Conservation (phyloP, 495 filamentous ascomycete genomes). For the Lasiosphaeria miniovina region DNA sequence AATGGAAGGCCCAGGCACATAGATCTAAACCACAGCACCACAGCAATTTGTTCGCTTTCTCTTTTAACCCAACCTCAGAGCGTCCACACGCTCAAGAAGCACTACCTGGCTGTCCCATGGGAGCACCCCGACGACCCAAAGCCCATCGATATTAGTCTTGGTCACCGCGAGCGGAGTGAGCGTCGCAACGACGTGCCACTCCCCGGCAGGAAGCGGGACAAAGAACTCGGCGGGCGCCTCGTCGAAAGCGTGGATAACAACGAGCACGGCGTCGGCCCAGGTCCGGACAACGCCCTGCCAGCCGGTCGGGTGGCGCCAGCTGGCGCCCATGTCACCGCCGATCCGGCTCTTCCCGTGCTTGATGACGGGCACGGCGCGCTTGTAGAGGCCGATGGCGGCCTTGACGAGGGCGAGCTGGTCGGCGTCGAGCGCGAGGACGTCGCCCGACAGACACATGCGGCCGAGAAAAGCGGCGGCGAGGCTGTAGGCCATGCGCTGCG, state of each 20-base stretch:
- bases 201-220: conserved; percentile 3
- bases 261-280: background rate
- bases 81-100: no score
- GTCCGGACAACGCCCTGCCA: conserved; percentile 6
- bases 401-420: background rate
- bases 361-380: conserved; percentile 2
- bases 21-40: no score
- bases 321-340: conserved; percentile 1
- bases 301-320: conserved; percentile 6
- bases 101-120: background rate
- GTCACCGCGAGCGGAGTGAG: background rate
- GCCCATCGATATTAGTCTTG: background rate
- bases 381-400: conserved; percentile 3
- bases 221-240: background rate
- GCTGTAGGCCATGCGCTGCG: conserved; percentile 8
- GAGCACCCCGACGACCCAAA: background rate
- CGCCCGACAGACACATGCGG: conserved; percentile 10
- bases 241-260: conserved; percentile 8
- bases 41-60: no score
- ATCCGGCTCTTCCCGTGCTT: conserved; percentile 8
- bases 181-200: conserved; percentile 3
- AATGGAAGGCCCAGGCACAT: no score
- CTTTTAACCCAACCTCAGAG: no score
- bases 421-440: conserved; percentile 3
- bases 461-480: conserved; percentile 7